Evolutionary conservation across 106 monocot genomes (phyloP).

Genomic region (Gastrodia elata): DNA sequence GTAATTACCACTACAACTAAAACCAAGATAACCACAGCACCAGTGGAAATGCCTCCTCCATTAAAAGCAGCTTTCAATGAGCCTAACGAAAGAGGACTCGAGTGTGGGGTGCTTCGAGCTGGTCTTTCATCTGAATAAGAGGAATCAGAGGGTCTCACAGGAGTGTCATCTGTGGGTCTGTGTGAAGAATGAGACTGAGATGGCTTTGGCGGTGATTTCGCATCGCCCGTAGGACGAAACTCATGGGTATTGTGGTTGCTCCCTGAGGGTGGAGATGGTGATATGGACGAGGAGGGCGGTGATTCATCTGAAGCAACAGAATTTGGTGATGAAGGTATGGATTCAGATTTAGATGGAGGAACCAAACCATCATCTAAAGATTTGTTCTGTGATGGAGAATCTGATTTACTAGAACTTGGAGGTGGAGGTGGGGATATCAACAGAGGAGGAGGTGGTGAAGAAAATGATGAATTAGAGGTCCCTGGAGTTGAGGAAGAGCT

Average conservation of each 20-base stretch:
- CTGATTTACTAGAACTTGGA: not conserved
- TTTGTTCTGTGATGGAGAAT: slow-evolving; percentile 1
- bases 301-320: slow-evolving; percentile 5
- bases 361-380: slow-evolving; percentile 4
- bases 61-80: slow-evolving; percentile 10
- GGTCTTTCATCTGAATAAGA: not conserved
- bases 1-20: slow-evolving; percentile 24
- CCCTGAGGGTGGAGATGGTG: not conserved
- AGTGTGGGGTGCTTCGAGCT: not conserved
- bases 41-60: slow-evolving; percentile 5
- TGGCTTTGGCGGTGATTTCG: not conserved
- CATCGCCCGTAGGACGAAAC: not conserved
- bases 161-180: not conserved
- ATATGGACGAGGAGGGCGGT: not conserved
- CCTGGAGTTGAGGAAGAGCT: not conserved
- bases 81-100: not conserved
- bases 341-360: not conserved
- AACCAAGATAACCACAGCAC: slow-evolving; percentile 19
- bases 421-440: not conserved
- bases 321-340: not conserved
- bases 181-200: not conserved
- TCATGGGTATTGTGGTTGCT: not conserved
- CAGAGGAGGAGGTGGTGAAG: slow-evolving; percentile 9
- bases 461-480: not conserved
- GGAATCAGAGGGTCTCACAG: not conserved